Conservation (phyloP, 176 grass and related monocot genomes). For the Cenchrus fungigraminus region DNA sequence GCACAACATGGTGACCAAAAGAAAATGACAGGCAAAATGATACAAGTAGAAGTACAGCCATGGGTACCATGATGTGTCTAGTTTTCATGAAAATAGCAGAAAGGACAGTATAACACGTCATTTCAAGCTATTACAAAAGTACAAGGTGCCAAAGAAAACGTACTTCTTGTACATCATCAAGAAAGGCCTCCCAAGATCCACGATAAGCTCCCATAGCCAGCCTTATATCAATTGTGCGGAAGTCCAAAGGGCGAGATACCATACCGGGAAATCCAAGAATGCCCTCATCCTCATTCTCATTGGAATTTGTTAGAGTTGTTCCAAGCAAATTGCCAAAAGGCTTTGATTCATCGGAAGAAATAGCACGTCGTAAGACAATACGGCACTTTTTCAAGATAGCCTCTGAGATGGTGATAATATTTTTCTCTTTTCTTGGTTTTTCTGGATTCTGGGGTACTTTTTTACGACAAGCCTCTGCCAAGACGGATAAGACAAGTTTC, state of each 20-base stretch:
- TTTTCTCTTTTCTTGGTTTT: slow-evolving; percentile 57
- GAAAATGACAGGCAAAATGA: neutral
- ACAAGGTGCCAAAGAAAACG: slow-evolving; percentile 37
- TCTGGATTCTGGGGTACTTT: slow-evolving; percentile 52
- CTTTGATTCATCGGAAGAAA: slow-evolving; percentile 84
- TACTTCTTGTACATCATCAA: slow-evolving; percentile 94
- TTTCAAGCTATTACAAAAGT: slow-evolving; percentile 17
- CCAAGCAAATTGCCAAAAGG: slow-evolving; percentile 95
- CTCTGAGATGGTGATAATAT: slow-evolving; percentile 75
- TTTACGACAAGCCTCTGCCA: slow-evolving; percentile 68
- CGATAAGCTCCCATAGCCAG: slow-evolving; percentile 81
- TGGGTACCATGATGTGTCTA: neutral
- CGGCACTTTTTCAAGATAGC: slow-evolving; percentile 84
- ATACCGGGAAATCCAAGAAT: slow-evolving; percentile 97
- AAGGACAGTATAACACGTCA: neutral
- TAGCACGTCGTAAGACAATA: slow-evolving; percentile 68
- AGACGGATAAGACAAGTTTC: slow-evolving; percentile 91
- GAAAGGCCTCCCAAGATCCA: slow-evolving; percentile 88
- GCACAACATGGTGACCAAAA: slow-evolving; percentile 6
- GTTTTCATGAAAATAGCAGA: slow-evolving; percentile 19
- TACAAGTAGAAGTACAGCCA: neutral
- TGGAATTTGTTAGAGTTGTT: slow-evolving; percentile 77
- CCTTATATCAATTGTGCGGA: slow-evolving; percentile 96
- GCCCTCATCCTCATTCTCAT: slow-evolving; percentile 93
- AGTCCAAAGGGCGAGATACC: slow-evolving; percentile 95